Percentiles rank a stretch among this genome's conserved stretches.
Conservation (phyloP, 768 basidiomycete genomes). For the Leccinum truebloodii region DNA sequence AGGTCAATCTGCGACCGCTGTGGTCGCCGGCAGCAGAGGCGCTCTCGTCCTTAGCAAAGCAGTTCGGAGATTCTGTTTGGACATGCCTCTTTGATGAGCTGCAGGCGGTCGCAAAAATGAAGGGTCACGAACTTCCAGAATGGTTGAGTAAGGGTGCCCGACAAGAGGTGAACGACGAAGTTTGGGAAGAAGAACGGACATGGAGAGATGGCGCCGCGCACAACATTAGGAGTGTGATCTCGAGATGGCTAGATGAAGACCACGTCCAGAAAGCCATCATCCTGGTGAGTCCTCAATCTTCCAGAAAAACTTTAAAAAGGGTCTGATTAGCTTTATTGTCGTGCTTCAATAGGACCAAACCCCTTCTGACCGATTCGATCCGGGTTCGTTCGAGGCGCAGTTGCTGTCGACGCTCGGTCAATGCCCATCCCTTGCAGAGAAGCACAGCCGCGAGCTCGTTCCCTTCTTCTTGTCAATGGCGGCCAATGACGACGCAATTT, state of each 20-base stretch:
- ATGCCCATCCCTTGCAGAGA: slow-evolving; percentile 73
- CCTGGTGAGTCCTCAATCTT: slow-evolving; percentile 30
- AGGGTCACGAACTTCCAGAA: slow-evolving; percentile 12
- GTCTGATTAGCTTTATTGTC: not conserved
- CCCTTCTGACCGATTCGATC: slow-evolving; percentile 63
- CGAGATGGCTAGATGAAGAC: slow-evolving; percentile 45
- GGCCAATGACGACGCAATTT: slow-evolving; percentile 27
- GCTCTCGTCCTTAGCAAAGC: slow-evolving; percentile 48
- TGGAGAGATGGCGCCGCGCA: slow-evolving; percentile 80
- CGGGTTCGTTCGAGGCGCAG: slow-evolving; percentile 76
- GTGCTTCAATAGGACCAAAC: slow-evolving; percentile 30
- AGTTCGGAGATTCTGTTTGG: slow-evolving; percentile 79
- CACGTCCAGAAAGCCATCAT: slow-evolving; percentile 33
- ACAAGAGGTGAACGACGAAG: slow-evolving; percentile 24
- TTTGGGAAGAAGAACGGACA: slow-evolving; percentile 68
- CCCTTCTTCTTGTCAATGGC: slow-evolving; percentile 71
- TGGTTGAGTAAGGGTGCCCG: slow-evolving; percentile 29
- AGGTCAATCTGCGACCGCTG: slow-evolving; percentile 88
- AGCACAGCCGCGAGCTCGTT: slow-evolving; percentile 85
- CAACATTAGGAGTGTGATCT: slow-evolving; percentile 51
- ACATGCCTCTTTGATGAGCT: slow-evolving; percentile 64
- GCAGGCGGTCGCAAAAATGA: slow-evolving; percentile 30
- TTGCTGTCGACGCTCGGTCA: slow-evolving; percentile 71
- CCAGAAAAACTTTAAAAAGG: too few species aligned
- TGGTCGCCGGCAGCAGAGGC: slow-evolving; percentile 83